Base-by-base conservation (phyloP, 768 basidiomycete genomes). In the Vararia minispora region DNA sequence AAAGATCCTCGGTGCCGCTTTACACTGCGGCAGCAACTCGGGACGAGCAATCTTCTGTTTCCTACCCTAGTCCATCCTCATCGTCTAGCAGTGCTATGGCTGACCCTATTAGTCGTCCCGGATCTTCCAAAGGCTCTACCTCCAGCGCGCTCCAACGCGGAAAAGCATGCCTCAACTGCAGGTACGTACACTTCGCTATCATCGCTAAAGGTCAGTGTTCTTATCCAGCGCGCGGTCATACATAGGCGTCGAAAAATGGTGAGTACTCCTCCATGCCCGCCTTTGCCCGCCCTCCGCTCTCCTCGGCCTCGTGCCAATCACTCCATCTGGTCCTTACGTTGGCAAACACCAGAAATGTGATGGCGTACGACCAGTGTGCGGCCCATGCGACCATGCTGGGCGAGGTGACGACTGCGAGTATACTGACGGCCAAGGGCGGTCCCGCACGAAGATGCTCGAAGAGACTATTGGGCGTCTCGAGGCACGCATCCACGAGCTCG, bases 321-420 rank as follows among this genome's bases (percentile, higher is more conserved):
- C n/a, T n/a, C n/a, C n/a, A n/a, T n/a, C 24, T 35, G 31, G 40
- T 22, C 18, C 24, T 11, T 10, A 18, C 13, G 32, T 28, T 13
- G 36, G 27, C 12, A n/a, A 16, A 20, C n/a, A 10, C 6, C 42
- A 75, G 79, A 79, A 71, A 68, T 81, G 79, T 42, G 78, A 81
- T 46, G 76, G 77, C 13, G 49, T 52, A 2, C 72, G 71, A 44
- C 79, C 79, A 2, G 58, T 68, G n/a, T 81, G 79, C 52, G 74
- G 75, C 1, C 76, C 72, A 28, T 81, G 79, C 57, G 53, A 59
- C 25, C 58, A 63, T 6, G 68, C 71, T 27, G 71, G 74, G 25
- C 72, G 75, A 40, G 65, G 66, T 26, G 77, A 78, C 33, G 74
- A 74, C n/a, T 81, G 79, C 53, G 77, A 80, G 56, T 81, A 79